Percentiles rank a stretch among this genome's conserved stretches.
Conservation (phyloP, 2,329 filamentous ascomycete species). For the Penicillium sp. region DNA sequence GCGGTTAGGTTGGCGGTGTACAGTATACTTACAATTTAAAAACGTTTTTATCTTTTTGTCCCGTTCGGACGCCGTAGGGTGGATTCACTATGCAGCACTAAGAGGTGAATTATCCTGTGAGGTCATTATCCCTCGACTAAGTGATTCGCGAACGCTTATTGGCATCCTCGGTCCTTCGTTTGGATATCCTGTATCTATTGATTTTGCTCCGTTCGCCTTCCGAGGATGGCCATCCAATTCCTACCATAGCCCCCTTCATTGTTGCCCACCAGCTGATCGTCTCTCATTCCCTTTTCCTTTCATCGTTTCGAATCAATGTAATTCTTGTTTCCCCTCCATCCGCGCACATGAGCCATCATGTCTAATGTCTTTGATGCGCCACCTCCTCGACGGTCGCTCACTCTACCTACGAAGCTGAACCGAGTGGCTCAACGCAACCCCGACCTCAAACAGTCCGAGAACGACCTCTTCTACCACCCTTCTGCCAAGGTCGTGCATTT, state of each 20-base stretch:
- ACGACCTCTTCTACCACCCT: constrained; percentile 71
- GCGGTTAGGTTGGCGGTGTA: too few species aligned
- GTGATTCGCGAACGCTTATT: not conserved
- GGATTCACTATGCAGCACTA: constrained; percentile 11
- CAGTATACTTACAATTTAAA: too few species aligned
- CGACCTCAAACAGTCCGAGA: constrained; percentile 38
- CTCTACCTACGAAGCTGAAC: constrained; percentile 43
- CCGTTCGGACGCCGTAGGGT: too few species aligned
- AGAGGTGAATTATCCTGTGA: not conserved
- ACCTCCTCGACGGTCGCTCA: constrained; percentile 41
- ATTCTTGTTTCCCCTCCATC: constrained; percentile 13
- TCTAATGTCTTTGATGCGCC: constrained; percentile 36
- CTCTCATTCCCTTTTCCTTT: constrained; percentile 15
- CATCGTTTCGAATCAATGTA: constrained; percentile 25
- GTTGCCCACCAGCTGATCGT: constrained; percentile 10
- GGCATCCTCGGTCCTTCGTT: not conserved
- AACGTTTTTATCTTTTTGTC: too few species aligned
- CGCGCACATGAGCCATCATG: constrained; percentile 36
- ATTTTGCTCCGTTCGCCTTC: not conserved
- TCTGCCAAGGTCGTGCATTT: constrained; percentile 74
- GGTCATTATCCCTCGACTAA: not conserved
- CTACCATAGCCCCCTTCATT: constrained; percentile 16
- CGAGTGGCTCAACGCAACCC: constrained; percentile 34
- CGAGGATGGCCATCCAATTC: constrained; percentile 18
- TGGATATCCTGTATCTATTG: not conserved